Evolutionary conservation across 2,329 filamentous ascomycete genomes (phyloP).

Genomic region (Ceratocystis huliohia): DNA sequence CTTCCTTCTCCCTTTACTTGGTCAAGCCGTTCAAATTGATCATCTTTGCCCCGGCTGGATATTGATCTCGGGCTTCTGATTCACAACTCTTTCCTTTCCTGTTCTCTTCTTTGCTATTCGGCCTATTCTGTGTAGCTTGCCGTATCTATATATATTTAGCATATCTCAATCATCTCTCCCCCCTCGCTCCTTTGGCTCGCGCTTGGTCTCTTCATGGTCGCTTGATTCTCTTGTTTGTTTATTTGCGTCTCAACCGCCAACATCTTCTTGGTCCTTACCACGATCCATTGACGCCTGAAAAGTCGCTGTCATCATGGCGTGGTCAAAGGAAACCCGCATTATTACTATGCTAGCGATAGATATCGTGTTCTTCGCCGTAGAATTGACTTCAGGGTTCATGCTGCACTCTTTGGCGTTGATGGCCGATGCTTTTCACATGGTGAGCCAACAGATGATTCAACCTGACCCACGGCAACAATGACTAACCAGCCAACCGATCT

Average conservation of each 20-base stretch:
- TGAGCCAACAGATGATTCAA: conserved; percentile 30
- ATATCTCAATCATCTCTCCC: not conserved
- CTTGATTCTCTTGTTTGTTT: not conserved
- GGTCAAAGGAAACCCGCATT: conserved; percentile 88
- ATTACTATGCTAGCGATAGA: conserved; percentile 87
- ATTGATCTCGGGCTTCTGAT: too few species aligned
- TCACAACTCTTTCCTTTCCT: not conserved
- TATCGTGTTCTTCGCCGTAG: conserved; percentile 75
- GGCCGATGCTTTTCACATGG: conserved; percentile 98
- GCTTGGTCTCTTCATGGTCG: not conserved
- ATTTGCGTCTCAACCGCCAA: not conserved
- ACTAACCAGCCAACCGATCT: not conserved
- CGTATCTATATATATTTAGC: too few species aligned
- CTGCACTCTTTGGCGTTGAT: conserved; percentile 87
- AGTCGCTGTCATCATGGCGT: conserved; percentile 46
- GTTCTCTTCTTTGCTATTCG: not conserved
- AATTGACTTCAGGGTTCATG: conserved; percentile 71
- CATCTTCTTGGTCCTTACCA: not conserved
- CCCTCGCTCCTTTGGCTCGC: not conserved
- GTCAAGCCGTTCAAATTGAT: too few species aligned
- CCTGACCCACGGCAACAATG: not conserved
- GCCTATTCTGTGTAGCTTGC: too few species aligned
- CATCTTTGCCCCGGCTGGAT: too few species aligned
- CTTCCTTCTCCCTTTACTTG: too few species aligned
- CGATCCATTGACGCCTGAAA: not conserved